Conservation (phyloP, 352 stramenopile genomes). For the Pythium aquatile region DNA sequence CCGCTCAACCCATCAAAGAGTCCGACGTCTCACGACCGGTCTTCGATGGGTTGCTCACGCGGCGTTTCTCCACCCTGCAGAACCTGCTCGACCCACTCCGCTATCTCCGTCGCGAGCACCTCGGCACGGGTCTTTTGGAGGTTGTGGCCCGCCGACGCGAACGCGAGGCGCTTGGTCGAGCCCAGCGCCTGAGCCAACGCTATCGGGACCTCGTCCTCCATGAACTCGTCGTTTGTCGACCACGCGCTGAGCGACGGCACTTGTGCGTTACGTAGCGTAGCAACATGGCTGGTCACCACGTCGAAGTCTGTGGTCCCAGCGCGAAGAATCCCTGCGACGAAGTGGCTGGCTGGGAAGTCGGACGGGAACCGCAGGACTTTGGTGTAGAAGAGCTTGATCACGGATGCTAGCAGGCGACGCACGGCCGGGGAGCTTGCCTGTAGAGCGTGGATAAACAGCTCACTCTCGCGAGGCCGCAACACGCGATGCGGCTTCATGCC, state of each 20-base stretch:
- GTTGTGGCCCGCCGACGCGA: slow-evolving; percentile 61
- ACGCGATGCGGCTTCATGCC: slow-evolving; percentile 48
- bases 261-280: slow-evolving; percentile 17
- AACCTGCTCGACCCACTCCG: slow-evolving; percentile 35
- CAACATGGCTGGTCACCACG: slow-evolving; percentile 33
- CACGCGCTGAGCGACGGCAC: slow-evolving; percentile 56
- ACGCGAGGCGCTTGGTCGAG: slow-evolving; percentile 41
- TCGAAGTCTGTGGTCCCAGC: slow-evolving; percentile 49
- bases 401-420: slow-evolving; percentile 20
- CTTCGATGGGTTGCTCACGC: neutral
- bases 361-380: slow-evolving; percentile 48
- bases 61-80: neutral
- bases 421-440: slow-evolving; percentile 25
- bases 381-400: slow-evolving; percentile 50
- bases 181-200: slow-evolving; percentile 36
- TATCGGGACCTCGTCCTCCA: slow-evolving; percentile 52
- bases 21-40: neutral
- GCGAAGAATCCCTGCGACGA: slow-evolving; percentile 52
- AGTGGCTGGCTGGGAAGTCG: slow-evolving; percentile 45
- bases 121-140: slow-evolving; percentile 69
- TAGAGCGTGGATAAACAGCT: slow-evolving; percentile 35
- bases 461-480: slow-evolving; percentile 33
- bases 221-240: slow-evolving; percentile 58
- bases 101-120: slow-evolving; percentile 41
- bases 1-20: neutral